phyloP scores from a whole-genome alignment of 768 basidiomycete species.

The Zangia roseola region DNA sequence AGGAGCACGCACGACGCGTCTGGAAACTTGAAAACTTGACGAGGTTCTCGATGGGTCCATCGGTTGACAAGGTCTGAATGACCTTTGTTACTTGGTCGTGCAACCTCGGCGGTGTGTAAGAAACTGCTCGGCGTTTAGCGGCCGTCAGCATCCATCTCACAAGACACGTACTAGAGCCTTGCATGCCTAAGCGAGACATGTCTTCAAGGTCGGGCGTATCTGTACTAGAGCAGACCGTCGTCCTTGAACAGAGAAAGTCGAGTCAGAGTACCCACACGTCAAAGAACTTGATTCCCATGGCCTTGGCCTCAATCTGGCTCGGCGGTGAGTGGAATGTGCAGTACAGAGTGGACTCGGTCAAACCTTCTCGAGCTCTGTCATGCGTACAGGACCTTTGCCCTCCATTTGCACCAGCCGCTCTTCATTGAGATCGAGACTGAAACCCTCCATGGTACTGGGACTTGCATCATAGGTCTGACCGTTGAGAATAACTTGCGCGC shows the following conservation, averaged over 20 bases:
- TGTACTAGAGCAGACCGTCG: constrained; percentile 48
- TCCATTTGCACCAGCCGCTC: constrained; percentile 75
- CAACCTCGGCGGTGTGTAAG: constrained; percentile 59
- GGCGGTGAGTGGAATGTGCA: neutral
- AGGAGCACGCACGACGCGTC: constrained; percentile 61
- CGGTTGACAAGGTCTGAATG: constrained; percentile 62
- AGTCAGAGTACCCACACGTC: constrained; percentile 60
- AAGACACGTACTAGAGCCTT: constrained; percentile 38
- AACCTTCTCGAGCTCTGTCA: constrained; percentile 91
- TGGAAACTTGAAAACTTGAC: constrained; percentile 67
- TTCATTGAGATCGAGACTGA: constrained; percentile 69
- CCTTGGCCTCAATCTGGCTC: constrained; percentile 70
- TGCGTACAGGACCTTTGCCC: constrained; percentile 68
- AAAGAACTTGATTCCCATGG: constrained; percentile 78
- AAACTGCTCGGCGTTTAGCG: constrained; percentile 33
- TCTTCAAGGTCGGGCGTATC: constrained; percentile 65
- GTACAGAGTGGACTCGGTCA: neutral
- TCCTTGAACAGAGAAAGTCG: neutral
- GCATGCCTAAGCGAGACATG: constrained; percentile 35
- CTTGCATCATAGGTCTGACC: constrained; percentile 26
- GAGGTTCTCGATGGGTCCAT: constrained; percentile 64
- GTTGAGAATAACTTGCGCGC: constrained; percentile 25
- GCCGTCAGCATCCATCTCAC: neutral
- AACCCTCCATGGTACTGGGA: constrained; percentile 40
- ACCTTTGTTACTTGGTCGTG: constrained; percentile 59